These are phyloP conservation scores for Heterobasidion annosum DNA, from an alignment of 1,284 basidiomycete species.

Conservation along the genomic window DNA sequence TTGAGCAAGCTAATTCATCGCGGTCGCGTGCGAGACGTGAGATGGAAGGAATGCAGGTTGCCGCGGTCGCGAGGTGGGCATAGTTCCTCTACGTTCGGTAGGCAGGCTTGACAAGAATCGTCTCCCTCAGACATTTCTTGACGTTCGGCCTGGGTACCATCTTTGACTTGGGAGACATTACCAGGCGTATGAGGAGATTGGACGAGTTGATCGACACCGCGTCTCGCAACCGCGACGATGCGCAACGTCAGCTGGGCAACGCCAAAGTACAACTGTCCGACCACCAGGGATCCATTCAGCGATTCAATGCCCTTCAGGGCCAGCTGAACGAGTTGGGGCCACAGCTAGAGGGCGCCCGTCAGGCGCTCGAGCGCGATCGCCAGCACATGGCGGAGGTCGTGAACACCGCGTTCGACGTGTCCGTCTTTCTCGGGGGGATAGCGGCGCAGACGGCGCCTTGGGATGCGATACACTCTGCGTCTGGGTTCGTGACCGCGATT, in stretches of 20 bases:
- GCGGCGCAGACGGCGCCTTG: background rate
- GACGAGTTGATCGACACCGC: background rate
- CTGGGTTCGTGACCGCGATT: background rate
- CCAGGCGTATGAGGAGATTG: too few relatives aligned
- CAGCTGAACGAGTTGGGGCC: background rate
- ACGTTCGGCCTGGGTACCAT: background rate
- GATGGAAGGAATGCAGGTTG: background rate
- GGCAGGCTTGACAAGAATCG: background rate
- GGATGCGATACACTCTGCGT: background rate
- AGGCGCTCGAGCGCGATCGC: background rate
- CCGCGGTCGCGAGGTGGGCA: background rate
- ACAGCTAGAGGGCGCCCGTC: background rate
- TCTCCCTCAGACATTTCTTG: background rate
- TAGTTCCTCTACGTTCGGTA: background rate
- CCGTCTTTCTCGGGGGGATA: constrained; percentile 1
- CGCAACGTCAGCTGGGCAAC: background rate
- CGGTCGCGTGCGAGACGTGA: background rate
- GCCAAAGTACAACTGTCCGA: background rate
- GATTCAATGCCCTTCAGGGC: background rate
- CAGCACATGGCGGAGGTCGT: background rate
- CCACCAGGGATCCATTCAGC: background rate
- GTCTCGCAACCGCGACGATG: background rate
- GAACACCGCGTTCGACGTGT: background rate
- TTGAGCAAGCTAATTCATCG: background rate
- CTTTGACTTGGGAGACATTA: background rate